These are phyloP conservation scores for Neonectria sp. DNA, from an alignment of 2,329 filamentous ascomycete species.

Conservation along the genomic window DNA sequence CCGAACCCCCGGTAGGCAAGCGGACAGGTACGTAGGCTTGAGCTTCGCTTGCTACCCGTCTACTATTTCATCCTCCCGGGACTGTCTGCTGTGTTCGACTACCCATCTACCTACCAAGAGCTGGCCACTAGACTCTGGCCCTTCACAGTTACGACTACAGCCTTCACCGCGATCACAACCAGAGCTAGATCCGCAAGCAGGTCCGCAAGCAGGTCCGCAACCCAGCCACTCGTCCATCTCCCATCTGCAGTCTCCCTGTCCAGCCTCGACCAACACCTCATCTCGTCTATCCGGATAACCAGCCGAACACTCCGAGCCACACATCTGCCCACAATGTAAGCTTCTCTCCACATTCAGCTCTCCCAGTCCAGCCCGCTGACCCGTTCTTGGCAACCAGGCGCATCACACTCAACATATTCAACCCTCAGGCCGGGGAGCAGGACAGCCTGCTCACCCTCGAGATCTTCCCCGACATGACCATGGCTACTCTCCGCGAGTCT, in stretches of 20 bases:
- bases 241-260: neutral
- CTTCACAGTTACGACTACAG: neutral
- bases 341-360: slow-evolving; percentile 11
- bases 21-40: slow-evolving; percentile 3
- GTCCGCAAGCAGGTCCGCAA: neutral
- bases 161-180: neutral
- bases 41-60: slow-evolving; percentile 4
- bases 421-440: slow-evolving; percentile 76
- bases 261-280: neutral
- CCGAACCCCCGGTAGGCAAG: slow-evolving; percentile 7
- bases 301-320: slow-evolving; percentile 1
- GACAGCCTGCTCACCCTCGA: slow-evolving; percentile 86
- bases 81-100: neutral
- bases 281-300: slow-evolving; percentile 5
- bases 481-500: slow-evolving; percentile 88
- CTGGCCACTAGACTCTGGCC: neutral
- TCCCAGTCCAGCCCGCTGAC: slow-evolving; percentile 37
- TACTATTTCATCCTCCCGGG: neutral
- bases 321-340: slow-evolving; percentile 41
- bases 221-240: slow-evolving; percentile 9
- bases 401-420: slow-evolving; percentile 88
- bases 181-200: neutral
- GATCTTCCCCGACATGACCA: slow-evolving; percentile 84
- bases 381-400: slow-evolving; percentile 70
- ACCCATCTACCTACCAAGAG: neutral